Evolutionary conservation across 2,329 filamentous ascomycete species (phyloP).

Genomic region (Daldinia sp.): DNA sequence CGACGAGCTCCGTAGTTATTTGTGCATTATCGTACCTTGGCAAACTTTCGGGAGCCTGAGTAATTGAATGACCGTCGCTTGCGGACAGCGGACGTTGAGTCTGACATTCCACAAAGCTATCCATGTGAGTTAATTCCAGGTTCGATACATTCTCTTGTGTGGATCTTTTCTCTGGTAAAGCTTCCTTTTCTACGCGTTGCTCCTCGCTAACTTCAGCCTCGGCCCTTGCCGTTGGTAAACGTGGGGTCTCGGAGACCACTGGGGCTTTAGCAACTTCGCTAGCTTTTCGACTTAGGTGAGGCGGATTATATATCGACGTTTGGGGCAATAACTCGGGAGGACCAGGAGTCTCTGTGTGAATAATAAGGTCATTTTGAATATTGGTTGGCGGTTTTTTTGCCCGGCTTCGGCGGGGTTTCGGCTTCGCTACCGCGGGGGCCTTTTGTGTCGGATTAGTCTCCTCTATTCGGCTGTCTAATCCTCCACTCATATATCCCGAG

Average conservation of each 20-base stretch:
- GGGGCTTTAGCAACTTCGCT: slow-evolving; percentile 31
- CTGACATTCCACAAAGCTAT: slow-evolving; percentile 34
- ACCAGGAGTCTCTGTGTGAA: slow-evolving; percentile 54
- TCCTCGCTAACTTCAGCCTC: slow-evolving; percentile 21
- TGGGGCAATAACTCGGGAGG: slow-evolving; percentile 54
- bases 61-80: slow-evolving; percentile 30
- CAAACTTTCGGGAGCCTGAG: slow-evolving; percentile 22
- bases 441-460: slow-evolving; percentile 57
- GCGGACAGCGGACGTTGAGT: slow-evolving; percentile 33
- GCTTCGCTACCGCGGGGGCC: slow-evolving; percentile 43
- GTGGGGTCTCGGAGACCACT: slow-evolving; percentile 19
- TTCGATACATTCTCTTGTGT: slow-evolving; percentile 33
- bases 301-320: slow-evolving; percentile 54
- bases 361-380: slow-evolving; percentile 46
- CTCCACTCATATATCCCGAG: slow-evolving; percentile 87
- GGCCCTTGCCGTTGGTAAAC: background rate
- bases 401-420: slow-evolving; percentile 47
- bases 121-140: slow-evolving; percentile 35
- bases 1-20: slow-evolving; percentile 6
- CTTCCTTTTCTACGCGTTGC: slow-evolving; percentile 19
- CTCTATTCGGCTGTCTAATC: slow-evolving; percentile 64
- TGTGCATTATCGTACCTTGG: slow-evolving; percentile 20
- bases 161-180: slow-evolving; percentile 18
- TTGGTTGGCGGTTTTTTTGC: slow-evolving; percentile 44
- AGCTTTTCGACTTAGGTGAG: slow-evolving; percentile 30